These are phyloP conservation scores for Xylaria nigripes DNA, from an alignment of 495 filamentous ascomycete species.

Conservation along the genomic window DNA sequence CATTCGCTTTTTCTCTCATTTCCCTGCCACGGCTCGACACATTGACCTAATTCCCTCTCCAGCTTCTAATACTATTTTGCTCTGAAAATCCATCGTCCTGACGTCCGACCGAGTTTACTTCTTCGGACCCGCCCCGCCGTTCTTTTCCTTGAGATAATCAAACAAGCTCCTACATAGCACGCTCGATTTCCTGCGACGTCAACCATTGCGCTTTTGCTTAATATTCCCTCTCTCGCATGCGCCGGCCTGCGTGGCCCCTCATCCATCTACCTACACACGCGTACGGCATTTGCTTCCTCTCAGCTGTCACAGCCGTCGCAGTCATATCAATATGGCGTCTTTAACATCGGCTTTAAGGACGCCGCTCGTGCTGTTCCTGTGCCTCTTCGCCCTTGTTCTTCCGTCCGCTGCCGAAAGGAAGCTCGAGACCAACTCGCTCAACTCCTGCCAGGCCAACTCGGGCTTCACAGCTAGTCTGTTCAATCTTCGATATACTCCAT, in stretches of 20 bases:
- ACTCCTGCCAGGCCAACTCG: constrained; percentile 68
- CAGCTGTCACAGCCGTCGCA: neutral
- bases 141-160: neutral
- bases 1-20: constrained; percentile 6
- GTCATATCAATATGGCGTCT: constrained; percentile 14
- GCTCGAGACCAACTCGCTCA: constrained; percentile 68
- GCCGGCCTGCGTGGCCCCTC: neutral
- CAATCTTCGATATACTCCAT: constrained; percentile 69
- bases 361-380: constrained; percentile 2
- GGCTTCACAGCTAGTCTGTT: constrained; percentile 78
- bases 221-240: neutral
- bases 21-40: constrained; percentile 1
- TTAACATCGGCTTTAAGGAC: constrained; percentile 6
- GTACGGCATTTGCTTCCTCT: neutral
- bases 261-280: neutral
- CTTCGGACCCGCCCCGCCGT: neutral
- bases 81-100: neutral
- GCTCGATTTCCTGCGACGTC: neutral
- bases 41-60: neutral
- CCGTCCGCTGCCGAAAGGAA: constrained; percentile 27
- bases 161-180: neutral
- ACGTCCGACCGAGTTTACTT: no score
- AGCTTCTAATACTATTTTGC: neutral
- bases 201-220: neutral
- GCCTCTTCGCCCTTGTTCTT: constrained; percentile 17